These are phyloP conservation scores for Cruciata laevipes DNA, from an alignment of 257 asterid genomes.

Conservation along the genomic window DNA sequence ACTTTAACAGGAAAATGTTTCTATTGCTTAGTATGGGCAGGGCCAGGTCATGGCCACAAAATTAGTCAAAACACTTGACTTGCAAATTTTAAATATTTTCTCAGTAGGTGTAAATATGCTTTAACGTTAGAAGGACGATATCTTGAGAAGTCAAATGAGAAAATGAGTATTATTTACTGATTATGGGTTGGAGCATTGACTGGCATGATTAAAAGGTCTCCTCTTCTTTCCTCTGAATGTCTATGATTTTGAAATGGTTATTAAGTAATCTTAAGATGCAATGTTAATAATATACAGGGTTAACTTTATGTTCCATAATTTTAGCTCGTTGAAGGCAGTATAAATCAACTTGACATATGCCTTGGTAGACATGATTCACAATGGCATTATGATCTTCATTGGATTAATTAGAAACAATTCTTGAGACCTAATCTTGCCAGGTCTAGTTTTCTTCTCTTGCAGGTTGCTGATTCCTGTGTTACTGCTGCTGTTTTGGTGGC, in stretches of 20 bases:
- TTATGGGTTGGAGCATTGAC: neutral
- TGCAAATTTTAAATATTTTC: neutral
- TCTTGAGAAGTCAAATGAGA: neutral
- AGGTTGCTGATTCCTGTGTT: constrained; percentile 74
- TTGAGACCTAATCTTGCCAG: neutral
- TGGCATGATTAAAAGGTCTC: neutral
- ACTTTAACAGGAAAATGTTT: no score
- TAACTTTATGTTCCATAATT: neutral
- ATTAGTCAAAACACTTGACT: neutral
- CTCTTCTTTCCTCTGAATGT: neutral
- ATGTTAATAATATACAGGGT: neutral
- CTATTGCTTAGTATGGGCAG: neutral
- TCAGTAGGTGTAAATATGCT: neutral
- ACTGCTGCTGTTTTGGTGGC: constrained; percentile 74
- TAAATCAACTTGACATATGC: neutral
- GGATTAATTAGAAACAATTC: neutral
- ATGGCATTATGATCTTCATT: neutral
- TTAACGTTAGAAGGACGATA: neutral
- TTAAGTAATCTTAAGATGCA: neutral
- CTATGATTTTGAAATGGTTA: neutral
- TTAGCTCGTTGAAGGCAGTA: neutral
- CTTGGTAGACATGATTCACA: neutral
- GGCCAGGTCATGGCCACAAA: neutral
- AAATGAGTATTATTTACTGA: neutral
- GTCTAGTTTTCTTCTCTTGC: constrained; percentile 21